Conservation (phyloP, 2,329 filamentous ascomycete species). For the Monosporascus sp. region DNA sequence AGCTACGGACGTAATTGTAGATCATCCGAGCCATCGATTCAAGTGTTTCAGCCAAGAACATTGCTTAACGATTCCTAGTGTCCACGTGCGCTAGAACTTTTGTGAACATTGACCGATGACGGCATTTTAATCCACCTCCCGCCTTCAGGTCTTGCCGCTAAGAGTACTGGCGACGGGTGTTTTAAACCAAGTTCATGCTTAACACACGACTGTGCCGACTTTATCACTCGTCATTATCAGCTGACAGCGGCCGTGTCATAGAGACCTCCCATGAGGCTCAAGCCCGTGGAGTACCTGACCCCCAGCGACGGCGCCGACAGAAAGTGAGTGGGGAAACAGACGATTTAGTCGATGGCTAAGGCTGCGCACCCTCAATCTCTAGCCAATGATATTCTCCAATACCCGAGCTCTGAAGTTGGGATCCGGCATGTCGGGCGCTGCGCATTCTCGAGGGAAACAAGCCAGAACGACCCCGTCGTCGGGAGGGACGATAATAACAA, state of each 20-base stretch:
- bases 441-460: constrained; percentile 8
- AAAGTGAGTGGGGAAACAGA: neutral
- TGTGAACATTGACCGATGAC: constrained; percentile 10
- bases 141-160: neutral
- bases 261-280: neutral
- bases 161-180: neutral
- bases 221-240: no score
- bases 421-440: constrained; percentile 11
- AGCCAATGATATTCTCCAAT: constrained; percentile 18
- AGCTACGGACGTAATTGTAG: constrained; percentile 26
- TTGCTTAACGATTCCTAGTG: constrained; percentile 4
- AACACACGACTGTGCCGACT: neutral
- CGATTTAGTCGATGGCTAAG: constrained; percentile 6
- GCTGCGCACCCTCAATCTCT: constrained; percentile 4
- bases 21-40: constrained; percentile 23
- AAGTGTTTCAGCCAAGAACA: constrained; percentile 17
- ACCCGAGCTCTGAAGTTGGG: constrained; percentile 19
- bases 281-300: neutral
- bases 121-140: neutral
- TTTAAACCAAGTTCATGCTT: neutral
- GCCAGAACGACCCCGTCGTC: constrained; percentile 5
- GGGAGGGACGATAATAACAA: constrained; percentile 7
- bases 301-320: neutral
- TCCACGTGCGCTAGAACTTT: constrained; percentile 18
- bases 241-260: no score